A percentile compares a stretch with the other conserved stretches of the same genome.
Conservation (phyloP, 2,329 filamentous ascomycete genomes). For the Pseudogymnoascus sp. region DNA sequence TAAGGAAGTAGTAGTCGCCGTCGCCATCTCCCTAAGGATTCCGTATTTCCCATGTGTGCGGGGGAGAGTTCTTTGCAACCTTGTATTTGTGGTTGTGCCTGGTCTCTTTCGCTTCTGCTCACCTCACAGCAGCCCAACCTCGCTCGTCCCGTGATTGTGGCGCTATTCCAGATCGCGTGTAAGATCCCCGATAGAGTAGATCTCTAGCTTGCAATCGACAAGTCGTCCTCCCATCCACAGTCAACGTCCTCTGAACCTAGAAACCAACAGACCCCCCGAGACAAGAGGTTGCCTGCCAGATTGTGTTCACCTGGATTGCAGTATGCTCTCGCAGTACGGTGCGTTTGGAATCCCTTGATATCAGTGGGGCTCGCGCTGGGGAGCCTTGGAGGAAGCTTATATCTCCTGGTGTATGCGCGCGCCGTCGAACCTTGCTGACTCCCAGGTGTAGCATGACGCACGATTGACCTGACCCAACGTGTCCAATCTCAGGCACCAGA, state of each 20-base stretch:
- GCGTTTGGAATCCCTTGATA: constrained; percentile 3
- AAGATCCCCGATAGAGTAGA: constrained; percentile 12
- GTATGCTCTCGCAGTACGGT: constrained; percentile 3
- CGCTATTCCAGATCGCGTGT: constrained; percentile 11
- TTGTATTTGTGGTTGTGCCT: constrained; percentile 10
- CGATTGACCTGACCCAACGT: background rate
- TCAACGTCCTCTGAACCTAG: constrained; percentile 1
- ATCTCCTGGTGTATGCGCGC: constrained; percentile 7
- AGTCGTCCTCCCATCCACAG: constrained; percentile 1
- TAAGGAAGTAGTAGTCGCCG: background rate
- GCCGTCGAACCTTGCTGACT: constrained; percentile 2
- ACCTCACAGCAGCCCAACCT: background rate
- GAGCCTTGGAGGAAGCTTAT: constrained; percentile 10
- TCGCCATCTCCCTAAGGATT: background rate
- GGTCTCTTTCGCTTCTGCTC: constrained; percentile 1
- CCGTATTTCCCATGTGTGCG: background rate
- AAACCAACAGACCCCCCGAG: background rate
- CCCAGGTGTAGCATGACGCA: constrained; percentile 4
- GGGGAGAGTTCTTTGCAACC: background rate
- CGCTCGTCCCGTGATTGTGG: constrained; percentile 11
- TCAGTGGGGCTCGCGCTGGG: constrained; percentile 5
- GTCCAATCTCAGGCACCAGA: constrained; percentile 1
- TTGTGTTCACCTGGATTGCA: background rate
- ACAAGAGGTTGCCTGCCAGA: background rate
- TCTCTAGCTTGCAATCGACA: constrained; percentile 11